These are phyloP conservation scores for Fusarium praegraminearum DNA, from an alignment of 2,329 filamentous ascomycete species.

Conservation along the genomic window DNA sequence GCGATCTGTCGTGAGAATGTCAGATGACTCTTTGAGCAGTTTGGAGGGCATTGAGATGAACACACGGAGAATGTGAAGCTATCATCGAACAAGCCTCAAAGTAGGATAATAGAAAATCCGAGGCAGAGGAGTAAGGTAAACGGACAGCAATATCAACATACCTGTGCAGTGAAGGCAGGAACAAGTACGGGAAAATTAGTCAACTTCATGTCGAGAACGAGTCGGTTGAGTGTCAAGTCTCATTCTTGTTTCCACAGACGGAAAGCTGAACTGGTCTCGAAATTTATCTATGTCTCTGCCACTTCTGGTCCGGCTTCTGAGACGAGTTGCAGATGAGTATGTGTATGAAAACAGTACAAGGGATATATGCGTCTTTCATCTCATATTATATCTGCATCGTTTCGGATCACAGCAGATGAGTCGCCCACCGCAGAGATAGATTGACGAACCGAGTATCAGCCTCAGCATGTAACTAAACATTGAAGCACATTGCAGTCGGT, in stretches of 20 bases:
- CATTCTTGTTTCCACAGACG: slow-evolving; percentile 20
- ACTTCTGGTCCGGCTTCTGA: not conserved
- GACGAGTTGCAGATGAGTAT: not conserved
- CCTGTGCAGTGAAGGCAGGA: slow-evolving; percentile 55
- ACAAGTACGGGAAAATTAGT: slow-evolving; percentile 54
- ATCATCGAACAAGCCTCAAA: not conserved
- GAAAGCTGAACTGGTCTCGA: not conserved
- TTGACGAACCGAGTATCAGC: slow-evolving; percentile 5
- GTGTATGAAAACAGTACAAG: not conserved
- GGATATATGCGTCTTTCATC: not conserved
- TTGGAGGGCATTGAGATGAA: not conserved
- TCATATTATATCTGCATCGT: slow-evolving; percentile 32
- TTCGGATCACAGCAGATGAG: slow-evolving; percentile 13
- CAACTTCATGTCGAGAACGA: slow-evolving; percentile 46
- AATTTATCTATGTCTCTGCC: slow-evolving; percentile 20
- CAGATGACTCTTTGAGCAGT: not conserved
- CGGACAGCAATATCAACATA: slow-evolving; percentile 38
- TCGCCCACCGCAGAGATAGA: not conserved
- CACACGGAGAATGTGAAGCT: not conserved
- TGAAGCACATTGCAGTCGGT: slow-evolving; percentile 10
- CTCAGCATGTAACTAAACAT: slow-evolving; percentile 8
- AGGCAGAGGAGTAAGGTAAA: not conserved
- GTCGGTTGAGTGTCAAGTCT: slow-evolving; percentile 9
- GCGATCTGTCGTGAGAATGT: slow-evolving; percentile 45
- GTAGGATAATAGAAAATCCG: not conserved